Conservation (phyloP, 2,329 filamentous ascomycete species). For the Penicillium sp. region DNA sequence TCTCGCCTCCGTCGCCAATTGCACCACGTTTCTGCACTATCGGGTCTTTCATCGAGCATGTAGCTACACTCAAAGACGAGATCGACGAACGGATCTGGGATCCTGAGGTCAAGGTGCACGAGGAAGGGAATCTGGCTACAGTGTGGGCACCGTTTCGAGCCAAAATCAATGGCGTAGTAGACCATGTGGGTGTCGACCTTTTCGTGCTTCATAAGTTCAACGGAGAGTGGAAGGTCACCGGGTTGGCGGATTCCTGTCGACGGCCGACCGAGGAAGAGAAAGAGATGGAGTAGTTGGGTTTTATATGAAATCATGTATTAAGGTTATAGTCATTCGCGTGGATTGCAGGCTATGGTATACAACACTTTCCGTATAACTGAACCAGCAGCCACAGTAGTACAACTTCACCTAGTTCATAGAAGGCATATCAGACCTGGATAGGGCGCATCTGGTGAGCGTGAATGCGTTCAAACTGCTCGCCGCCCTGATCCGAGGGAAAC, state of each 20-base stretch:
- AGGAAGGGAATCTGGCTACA: slow-evolving; percentile 27
- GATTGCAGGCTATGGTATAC: slow-evolving; percentile 1
- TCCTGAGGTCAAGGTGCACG: slow-evolving; percentile 32
- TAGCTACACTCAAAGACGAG: slow-evolving; percentile 27
- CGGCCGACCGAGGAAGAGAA: slow-evolving; percentile 30
- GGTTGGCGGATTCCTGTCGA: slow-evolving; percentile 34
- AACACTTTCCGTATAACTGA: slow-evolving; percentile 11
- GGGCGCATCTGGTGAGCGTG: slow-evolving; percentile 28
- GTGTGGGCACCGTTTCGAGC: slow-evolving; percentile 36
- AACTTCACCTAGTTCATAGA: slow-evolving; percentile 11
- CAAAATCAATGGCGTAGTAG: slow-evolving; percentile 33
- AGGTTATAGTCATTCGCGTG: slow-evolving; percentile 3
- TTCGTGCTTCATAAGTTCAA: slow-evolving; percentile 34
- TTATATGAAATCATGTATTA: neutral
- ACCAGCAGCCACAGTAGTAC: slow-evolving; percentile 19
- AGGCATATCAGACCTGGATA: slow-evolving; percentile 13
- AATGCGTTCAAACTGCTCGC: slow-evolving; percentile 16
- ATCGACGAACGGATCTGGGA: slow-evolving; percentile 36
- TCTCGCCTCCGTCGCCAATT: slow-evolving; percentile 29
- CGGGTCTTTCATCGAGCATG: slow-evolving; percentile 33
- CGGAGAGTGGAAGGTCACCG: slow-evolving; percentile 35
- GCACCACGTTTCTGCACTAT: slow-evolving; percentile 35
- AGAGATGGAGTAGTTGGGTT: slow-evolving; percentile 7
- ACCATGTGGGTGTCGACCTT: slow-evolving; percentile 36
- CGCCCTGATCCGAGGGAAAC: neutral